Evolutionary conservation across 148 eudicot species (phyloP), one percentile per base, ranked within the genome.

Genomic region (Rhododendron kiyosumense): DNA sequence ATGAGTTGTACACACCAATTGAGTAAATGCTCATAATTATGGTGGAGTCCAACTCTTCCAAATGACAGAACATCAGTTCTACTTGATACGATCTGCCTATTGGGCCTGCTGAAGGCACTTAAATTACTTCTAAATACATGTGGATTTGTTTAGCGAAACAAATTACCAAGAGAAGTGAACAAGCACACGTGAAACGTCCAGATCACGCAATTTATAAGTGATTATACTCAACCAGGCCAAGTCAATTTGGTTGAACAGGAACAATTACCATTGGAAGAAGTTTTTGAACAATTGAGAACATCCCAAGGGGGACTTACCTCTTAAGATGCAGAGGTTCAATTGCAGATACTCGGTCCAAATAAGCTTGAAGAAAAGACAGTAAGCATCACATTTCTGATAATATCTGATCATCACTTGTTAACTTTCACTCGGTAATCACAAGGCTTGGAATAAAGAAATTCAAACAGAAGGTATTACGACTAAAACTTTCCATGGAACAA

Each of bases 311-410:
- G 96, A 54, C 94, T 94, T 87, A 81, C 93, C 81, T 82, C 87
- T 84, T 88, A 86, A 86, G 94, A 94, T 88, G 96, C 92, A 88
- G 92, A 89, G 81, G 85, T 65, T 30, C 90, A 94, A 38, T 85
- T 92, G 93, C 84, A 61, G 18, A 90, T 94, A 80, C 93, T 94
- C 87, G 94, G 96, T 63, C 92, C 89, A 82, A 93, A 94, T 90
- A 93, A 91, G 87, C 95, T 94, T 87, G 95, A 92, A 89, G 96
- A 93, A 82, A 93, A 93, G 82, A 85, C 92, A 17, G 96, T 94
- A 88, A 83, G 93, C 84, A 81, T 80, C 79, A 85, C n/a, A 34
- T 76, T 82, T 79, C 30, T 74, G 5, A 59, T 61, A 41, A 22
- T 7, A 87, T 83, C 14, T 78, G 32, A 28, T 32, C 5, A 0